Evolutionary conservation across 148 eudicot genomes (phyloP).

Genomic region (Vaccinium vitisidaea): DNA sequence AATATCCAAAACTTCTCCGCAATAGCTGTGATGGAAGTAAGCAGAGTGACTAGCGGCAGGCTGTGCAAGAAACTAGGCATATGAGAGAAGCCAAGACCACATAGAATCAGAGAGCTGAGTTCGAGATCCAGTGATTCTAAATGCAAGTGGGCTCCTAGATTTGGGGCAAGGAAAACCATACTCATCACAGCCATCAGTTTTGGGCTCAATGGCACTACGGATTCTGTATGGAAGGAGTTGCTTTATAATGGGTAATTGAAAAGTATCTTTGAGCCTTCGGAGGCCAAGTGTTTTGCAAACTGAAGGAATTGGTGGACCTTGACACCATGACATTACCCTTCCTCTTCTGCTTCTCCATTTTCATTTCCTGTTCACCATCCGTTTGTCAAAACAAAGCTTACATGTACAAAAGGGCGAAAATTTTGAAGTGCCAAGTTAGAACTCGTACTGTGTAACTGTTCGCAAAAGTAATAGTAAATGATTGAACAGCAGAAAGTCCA

Average conservation of each 20-base stretch:
- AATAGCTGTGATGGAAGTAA: conserved; percentile 17
- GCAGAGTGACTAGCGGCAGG: conserved; percentile 8
- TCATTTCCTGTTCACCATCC: background rate
- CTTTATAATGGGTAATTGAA: background rate
- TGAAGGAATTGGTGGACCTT: background rate
- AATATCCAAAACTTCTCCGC: conserved; percentile 14
- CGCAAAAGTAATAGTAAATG: background rate
- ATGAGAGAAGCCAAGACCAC: background rate
- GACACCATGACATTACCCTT: background rate
- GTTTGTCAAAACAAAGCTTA: background rate
- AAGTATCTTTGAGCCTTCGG: conserved; percentile 1
- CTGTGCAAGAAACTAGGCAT: conserved; percentile 13
- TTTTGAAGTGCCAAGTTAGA: background rate
- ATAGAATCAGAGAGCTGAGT: background rate
- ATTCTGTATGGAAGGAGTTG: background rate
- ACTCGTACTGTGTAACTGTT: background rate
- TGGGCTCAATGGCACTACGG: background rate
- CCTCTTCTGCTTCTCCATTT: background rate
- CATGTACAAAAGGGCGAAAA: background rate
- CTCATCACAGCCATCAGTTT: background rate
- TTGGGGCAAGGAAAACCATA: background rate
- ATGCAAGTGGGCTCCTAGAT: conserved; percentile 1
- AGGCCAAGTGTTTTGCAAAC: conserved; percentile 1
- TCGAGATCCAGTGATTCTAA: background rate
- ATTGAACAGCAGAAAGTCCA: background rate